A percentile compares a stretch with the other conserved stretches of the same genome.
Evolutionary conservation across 2,329 filamentous ascomycete genomes (phyloP).

Genomic region (Annulohypoxylon truncatum): DNA sequence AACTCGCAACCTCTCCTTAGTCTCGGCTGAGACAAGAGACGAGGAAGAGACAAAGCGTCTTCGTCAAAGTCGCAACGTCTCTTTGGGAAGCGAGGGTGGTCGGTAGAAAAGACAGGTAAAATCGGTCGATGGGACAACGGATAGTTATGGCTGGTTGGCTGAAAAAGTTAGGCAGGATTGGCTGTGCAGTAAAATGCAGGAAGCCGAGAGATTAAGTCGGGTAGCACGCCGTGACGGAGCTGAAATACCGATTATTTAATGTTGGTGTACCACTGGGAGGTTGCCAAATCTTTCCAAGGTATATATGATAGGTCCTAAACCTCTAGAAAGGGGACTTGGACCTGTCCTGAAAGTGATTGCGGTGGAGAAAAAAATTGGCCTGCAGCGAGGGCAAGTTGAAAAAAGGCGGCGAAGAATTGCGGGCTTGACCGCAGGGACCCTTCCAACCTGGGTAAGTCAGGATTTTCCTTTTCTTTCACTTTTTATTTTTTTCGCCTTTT

Average conservation of each 20-base stretch:
- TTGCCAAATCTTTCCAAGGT: slow-evolving; percentile 33
- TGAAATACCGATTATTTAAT: slow-evolving; percentile 36
- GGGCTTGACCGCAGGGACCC: slow-evolving; percentile 41
- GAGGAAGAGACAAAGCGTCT: slow-evolving; percentile 29
- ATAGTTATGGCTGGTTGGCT: slow-evolving; percentile 44
- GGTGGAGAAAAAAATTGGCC: slow-evolving; percentile 41
- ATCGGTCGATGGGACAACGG: slow-evolving; percentile 33
- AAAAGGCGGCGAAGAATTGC: slow-evolving; percentile 43
- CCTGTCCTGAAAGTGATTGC: slow-evolving; percentile 37
- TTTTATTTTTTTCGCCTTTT: slow-evolving; percentile 25
- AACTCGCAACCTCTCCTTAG: slow-evolving; percentile 5
- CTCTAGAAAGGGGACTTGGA: slow-evolving; percentile 40
- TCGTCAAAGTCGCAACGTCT: slow-evolving; percentile 14
- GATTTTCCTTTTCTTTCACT: slow-evolving; percentile 35
- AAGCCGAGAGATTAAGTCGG: slow-evolving; percentile 41
- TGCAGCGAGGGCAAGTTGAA: slow-evolving; percentile 34
- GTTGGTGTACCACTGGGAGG: slow-evolving; percentile 25
- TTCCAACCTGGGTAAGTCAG: slow-evolving; percentile 37
- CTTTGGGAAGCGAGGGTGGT: slow-evolving; percentile 14
- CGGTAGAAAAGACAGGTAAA: slow-evolving; percentile 33
- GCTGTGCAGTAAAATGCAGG: slow-evolving; percentile 48
- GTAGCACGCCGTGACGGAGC: slow-evolving; percentile 41
- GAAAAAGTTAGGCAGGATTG: slow-evolving; percentile 44
- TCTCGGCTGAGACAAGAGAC: slow-evolving; percentile 15
- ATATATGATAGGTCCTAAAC: slow-evolving; percentile 41